Percentiles rank a stretch among this genome's conserved stretches.
Conservation (phyloP, 306 rosid species). For the Glycine soja region DNA sequence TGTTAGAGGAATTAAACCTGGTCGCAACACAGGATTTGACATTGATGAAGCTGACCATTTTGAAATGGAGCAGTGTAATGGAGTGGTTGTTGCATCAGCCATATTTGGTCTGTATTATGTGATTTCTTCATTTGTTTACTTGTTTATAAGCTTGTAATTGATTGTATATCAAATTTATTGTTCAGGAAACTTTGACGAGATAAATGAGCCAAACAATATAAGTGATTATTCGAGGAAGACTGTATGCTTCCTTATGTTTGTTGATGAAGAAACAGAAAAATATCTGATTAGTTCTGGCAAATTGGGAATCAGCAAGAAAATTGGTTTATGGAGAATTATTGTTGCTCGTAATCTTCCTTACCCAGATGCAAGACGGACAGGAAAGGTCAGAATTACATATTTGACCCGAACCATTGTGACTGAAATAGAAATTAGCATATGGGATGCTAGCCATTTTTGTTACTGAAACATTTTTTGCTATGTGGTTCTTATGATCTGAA, state of each 20-base stretch:
- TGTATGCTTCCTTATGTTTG: constrained; percentile 89
- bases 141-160: constrained; percentile 33
- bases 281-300: constrained; percentile 61
- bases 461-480: constrained; percentile 9
- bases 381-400: constrained; percentile 69
- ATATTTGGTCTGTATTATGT: constrained; percentile 70
- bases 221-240: constrained; percentile 75
- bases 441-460: constrained; percentile 28
- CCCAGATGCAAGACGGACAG: constrained; percentile 79
- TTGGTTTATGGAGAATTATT: constrained; percentile 85
- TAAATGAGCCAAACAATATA: constrained; percentile 77
- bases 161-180: constrained; percentile 44
- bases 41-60: constrained; percentile 75
- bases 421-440: constrained; percentile 37
- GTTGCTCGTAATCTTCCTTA: constrained; percentile 84
- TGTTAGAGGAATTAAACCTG: constrained; percentile 77
- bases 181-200: constrained; percentile 86
- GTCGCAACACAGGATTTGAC: constrained; percentile 83
- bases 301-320: constrained; percentile 64
- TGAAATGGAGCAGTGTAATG: constrained; percentile 83
- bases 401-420: neutral
- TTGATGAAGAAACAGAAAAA: constrained; percentile 81
- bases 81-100: constrained; percentile 95
- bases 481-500: constrained; percentile 33
- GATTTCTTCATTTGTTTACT: constrained; percentile 17